Percentiles rank a stretch among this genome's conserved stretches.
Evolutionary conservation across 345 rosid genomes (phyloP).

Genomic region (Populus pruinosa): DNA sequence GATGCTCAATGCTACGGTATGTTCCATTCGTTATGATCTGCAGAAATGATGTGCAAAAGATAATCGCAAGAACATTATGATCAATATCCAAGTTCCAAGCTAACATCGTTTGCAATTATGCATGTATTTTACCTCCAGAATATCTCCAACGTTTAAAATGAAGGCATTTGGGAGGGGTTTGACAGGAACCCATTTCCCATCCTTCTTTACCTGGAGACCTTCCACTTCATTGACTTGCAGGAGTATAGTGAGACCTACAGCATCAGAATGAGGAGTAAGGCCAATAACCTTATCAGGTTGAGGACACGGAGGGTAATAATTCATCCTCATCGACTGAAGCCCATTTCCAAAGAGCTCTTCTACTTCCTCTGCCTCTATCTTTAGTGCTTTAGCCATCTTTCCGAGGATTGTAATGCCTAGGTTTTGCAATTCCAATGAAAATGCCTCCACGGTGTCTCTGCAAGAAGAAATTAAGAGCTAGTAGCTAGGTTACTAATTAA

Average conservation of each 20-base stretch:
- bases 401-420: constrained; percentile 13
- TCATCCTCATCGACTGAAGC: constrained; percentile 21
- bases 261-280: constrained; percentile 31
- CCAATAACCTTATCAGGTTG: constrained; percentile 30
- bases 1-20: constrained; percentile 46
- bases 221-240: constrained; percentile 26
- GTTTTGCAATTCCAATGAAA: constrained; percentile 13
- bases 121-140: constrained; percentile 14
- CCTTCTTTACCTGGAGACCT: constrained; percentile 26
- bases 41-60: not conserved
- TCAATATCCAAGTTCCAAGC: no score
- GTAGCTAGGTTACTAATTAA: not conserved
- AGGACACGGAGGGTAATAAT: constrained; percentile 37
- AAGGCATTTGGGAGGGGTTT: constrained; percentile 24
- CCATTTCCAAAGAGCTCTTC: constrained; percentile 22
- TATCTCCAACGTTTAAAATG: constrained; percentile 20
- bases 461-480: not conserved
- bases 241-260: constrained; percentile 24
- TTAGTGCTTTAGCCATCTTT: constrained; percentile 19
- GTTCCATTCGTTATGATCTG: constrained; percentile 48
- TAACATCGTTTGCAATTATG: no score
- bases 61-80: not conserved
- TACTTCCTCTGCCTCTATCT: constrained; percentile 23
- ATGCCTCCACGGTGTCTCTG: constrained; percentile 24
- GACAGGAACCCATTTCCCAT: constrained; percentile 18